Evolutionary conservation across 495 filamentous ascomycete species (phyloP).

Genomic region (Talaromyces trachyspermus): DNA sequence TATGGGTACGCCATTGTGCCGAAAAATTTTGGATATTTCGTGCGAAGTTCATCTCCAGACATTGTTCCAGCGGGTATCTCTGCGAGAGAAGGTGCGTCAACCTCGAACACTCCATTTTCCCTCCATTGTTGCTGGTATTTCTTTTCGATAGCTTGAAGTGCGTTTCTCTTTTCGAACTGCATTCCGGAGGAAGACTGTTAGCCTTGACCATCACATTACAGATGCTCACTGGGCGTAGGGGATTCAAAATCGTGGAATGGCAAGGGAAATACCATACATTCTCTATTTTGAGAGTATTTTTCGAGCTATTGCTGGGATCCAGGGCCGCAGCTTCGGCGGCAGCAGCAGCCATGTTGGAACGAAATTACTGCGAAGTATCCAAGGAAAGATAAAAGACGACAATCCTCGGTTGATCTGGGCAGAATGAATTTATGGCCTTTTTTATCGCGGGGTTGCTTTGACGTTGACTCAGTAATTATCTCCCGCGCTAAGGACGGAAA

Average conservation of each 20-base stretch:
- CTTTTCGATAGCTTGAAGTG: conserved; percentile 55
- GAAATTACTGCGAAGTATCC: not conserved
- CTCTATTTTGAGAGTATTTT: conserved; percentile 67
- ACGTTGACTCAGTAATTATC: not conserved
- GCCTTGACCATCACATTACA: conserved; percentile 11
- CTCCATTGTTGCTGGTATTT: conserved; percentile 87
- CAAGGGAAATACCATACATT: conserved; percentile 44
- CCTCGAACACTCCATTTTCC: conserved; percentile 69
- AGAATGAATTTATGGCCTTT: not conserved
- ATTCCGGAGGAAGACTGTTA: not conserved
- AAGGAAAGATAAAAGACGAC: not conserved
- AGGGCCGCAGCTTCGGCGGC: conserved; percentile 49
- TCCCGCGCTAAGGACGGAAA: not conserved
- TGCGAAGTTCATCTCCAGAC: conserved; percentile 62
- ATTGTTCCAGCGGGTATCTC: conserved; percentile 69
- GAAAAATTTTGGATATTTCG: conserved; percentile 83
- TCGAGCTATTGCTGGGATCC: conserved; percentile 52
- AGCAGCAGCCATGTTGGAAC: conserved; percentile 41
- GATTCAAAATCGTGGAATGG: conserved; percentile 20
- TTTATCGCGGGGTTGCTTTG: conserved; percentile 3
- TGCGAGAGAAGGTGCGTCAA: conserved; percentile 66
- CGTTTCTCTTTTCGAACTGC: conserved; percentile 88
- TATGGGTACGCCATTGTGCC: conserved; percentile 93
- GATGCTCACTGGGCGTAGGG: conserved; percentile 10
- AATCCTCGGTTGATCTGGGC: too few species aligned